A percentile compares a stretch with the other conserved stretches of the same genome.
These are phyloP conservation scores for Ambrosiella beaveri DNA, from an alignment of 2,329 filamentous ascomycete genomes.

Conservation along the genomic window DNA sequence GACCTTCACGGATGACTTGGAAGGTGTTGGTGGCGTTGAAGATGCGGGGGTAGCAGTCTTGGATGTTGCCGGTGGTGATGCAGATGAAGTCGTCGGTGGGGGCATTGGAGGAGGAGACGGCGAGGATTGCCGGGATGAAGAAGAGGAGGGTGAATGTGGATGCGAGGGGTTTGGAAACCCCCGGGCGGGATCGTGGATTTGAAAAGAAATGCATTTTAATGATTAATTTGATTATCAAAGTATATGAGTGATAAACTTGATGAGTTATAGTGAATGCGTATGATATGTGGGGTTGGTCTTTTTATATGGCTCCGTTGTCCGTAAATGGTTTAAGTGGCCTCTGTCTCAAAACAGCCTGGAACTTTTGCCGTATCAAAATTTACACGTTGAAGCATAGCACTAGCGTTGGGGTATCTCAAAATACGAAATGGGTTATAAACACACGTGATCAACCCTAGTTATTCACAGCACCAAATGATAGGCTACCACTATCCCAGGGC, in stretches of 20 bases:
- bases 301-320: background rate
- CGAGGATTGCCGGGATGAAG: conserved; percentile 6
- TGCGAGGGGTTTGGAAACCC: background rate
- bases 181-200: background rate
- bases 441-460: no score
- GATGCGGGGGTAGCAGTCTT: conserved; percentile 48
- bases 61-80: conserved; percentile 34
- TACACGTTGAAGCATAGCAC: no score
- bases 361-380: background rate
- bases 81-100: conserved; percentile 40
- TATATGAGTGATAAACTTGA: background rate
- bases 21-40: conserved; percentile 50
- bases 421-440: no score
- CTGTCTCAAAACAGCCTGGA: background rate
- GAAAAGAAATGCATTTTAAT: background rate
- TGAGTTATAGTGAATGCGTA: background rate
- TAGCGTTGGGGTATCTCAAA: no score
- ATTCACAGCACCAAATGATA: no score
- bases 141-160: background rate
- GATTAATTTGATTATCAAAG: background rate
- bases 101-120: conserved; percentile 1
- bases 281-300: background rate
- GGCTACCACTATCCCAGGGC: no score
- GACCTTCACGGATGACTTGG: conserved; percentile 43
- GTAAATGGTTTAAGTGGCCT: background rate